Percentiles rank a stretch among this genome's conserved stretches.
phyloP scores from a whole-genome alignment of 2,329 filamentous ascomycete genomes.

The Aaosphaeria arxii region DNA sequence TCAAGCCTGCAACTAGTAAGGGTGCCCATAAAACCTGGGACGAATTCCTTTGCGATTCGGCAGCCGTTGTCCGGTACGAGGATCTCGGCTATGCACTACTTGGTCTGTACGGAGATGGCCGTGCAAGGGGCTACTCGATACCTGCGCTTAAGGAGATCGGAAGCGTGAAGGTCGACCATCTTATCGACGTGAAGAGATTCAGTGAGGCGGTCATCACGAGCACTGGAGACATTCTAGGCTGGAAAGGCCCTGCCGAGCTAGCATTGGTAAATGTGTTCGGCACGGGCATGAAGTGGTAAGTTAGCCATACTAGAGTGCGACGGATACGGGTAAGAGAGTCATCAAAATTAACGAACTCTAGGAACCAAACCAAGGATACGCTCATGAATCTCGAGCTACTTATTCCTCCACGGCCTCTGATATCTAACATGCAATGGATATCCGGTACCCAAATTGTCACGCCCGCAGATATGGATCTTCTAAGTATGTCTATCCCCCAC shows the following conservation, averaged over 20 bases:
- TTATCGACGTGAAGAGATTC: constrained; percentile 72
- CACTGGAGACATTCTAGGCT: constrained; percentile 80
- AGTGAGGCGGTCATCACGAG: constrained; percentile 67
- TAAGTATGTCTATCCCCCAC: constrained; percentile 51
- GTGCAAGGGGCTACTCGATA: constrained; percentile 77
- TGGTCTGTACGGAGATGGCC: constrained; percentile 80
- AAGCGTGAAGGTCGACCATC: constrained; percentile 58
- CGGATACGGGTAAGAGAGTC: not conserved
- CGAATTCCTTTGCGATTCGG: constrained; percentile 76
- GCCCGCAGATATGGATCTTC: constrained; percentile 79
- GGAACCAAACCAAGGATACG: constrained; percentile 59
- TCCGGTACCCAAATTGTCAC: constrained; percentile 90
- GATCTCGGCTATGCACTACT: constrained; percentile 75
- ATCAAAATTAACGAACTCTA: constrained; percentile 12
- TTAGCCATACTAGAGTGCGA: constrained; percentile 12
- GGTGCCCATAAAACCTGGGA: constrained; percentile 93
- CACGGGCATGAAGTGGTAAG: constrained; percentile 62
- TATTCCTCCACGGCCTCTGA: constrained; percentile 80
- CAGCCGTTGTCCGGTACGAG: constrained; percentile 71
- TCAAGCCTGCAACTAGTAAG: constrained; percentile 79
- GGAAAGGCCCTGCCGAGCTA: constrained; percentile 84
- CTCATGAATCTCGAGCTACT: constrained; percentile 74
- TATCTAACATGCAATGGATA: constrained; percentile 95
- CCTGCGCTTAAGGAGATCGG: constrained; percentile 84
- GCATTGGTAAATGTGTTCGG: constrained; percentile 84